Conservation (phyloP, 441 rosid genomes). For the Mallotus repandus region DNA sequence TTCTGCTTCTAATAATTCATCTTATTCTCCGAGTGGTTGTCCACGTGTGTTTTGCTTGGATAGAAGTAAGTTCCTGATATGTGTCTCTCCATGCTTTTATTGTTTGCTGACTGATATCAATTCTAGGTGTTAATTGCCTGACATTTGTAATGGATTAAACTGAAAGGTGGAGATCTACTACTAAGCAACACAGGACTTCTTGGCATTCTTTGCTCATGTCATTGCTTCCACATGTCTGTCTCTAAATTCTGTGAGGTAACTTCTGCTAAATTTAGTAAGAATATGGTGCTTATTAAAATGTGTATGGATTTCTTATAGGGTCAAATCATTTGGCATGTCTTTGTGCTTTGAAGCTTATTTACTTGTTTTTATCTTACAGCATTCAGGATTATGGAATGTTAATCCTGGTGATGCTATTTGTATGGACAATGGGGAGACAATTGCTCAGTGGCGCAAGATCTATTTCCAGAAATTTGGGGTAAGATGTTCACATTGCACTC, state of each 20-base stretch:
- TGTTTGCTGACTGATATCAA: slow-evolving; percentile 5
- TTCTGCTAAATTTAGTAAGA: slow-evolving; percentile 14
- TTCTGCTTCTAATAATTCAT: slow-evolving; percentile 25
- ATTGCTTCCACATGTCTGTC: slow-evolving; percentile 48
- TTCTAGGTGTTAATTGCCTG: slow-evolving; percentile 12
- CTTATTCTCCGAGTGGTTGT: slow-evolving; percentile 24
- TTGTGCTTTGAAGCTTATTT: slow-evolving; percentile 4
- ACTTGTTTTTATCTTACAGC: slow-evolving; percentile 33
- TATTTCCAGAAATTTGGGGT: slow-evolving; percentile 54
- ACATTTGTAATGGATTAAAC: slow-evolving; percentile 21
- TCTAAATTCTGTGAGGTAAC: slow-evolving; percentile 56
- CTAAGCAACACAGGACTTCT: slow-evolving; percentile 50
- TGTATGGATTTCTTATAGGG: background rate
- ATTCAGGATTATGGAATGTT: slow-evolving; percentile 41
- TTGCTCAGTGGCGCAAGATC: slow-evolving; percentile 47
- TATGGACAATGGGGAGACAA: slow-evolving; percentile 52
- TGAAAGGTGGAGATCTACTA: slow-evolving; percentile 51
- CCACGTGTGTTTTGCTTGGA: slow-evolving; percentile 47
- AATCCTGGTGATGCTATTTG: slow-evolving; percentile 54
- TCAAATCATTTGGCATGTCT: slow-evolving; percentile 15
- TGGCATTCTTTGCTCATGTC: slow-evolving; percentile 54
- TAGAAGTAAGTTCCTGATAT: slow-evolving; percentile 36
- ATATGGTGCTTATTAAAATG: slow-evolving; percentile 2
- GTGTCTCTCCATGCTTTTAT: background rate
- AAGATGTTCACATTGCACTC: slow-evolving; percentile 24